Percentiles rank a stretch among this genome's conserved stretches.
phyloP scores from a whole-genome alignment of 2,329 filamentous ascomycete genomes.

The Colletotrichum horii region DNA sequence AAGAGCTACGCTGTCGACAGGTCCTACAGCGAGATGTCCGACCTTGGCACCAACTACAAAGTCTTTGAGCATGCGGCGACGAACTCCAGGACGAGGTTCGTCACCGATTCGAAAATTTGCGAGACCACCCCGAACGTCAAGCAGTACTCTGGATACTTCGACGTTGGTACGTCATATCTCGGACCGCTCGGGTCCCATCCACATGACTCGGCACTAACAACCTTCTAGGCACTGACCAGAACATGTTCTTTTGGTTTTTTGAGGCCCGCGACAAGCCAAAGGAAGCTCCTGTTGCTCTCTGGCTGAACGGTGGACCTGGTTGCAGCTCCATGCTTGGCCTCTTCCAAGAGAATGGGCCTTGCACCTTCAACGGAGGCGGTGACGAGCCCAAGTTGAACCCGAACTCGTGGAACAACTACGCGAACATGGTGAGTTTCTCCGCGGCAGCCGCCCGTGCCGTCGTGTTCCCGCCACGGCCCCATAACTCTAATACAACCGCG shows the following conservation, averaged over 20 bases:
- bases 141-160: constrained; percentile 56
- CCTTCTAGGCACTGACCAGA: constrained; percentile 32
- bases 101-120: constrained; percentile 56
- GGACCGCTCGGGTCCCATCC: not conserved
- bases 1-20: constrained; percentile 18
- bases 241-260: constrained; percentile 51
- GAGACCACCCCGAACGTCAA: constrained; percentile 56
- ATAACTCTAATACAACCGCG: not conserved
- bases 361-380: constrained; percentile 40
- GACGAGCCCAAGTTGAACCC: constrained; percentile 45
- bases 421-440: constrained; percentile 38
- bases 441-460: not conserved
- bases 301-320: constrained; percentile 46
- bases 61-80: constrained; percentile 55
- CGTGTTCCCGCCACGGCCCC: not conserved
- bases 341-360: constrained; percentile 50
- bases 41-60: constrained; percentile 37
- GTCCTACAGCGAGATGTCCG: constrained; percentile 13
- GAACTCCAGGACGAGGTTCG: constrained; percentile 47
- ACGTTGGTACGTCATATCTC: constrained; percentile 38
- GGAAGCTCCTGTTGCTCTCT: constrained; percentile 37
- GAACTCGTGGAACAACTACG: constrained; percentile 45
- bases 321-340: constrained; percentile 43
- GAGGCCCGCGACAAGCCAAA: constrained; percentile 35
- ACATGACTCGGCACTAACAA: not conserved